Evolutionary conservation across 2,329 filamentous ascomycete genomes (phyloP).

Genomic region (Teratosphaeria epicoccoides): DNA sequence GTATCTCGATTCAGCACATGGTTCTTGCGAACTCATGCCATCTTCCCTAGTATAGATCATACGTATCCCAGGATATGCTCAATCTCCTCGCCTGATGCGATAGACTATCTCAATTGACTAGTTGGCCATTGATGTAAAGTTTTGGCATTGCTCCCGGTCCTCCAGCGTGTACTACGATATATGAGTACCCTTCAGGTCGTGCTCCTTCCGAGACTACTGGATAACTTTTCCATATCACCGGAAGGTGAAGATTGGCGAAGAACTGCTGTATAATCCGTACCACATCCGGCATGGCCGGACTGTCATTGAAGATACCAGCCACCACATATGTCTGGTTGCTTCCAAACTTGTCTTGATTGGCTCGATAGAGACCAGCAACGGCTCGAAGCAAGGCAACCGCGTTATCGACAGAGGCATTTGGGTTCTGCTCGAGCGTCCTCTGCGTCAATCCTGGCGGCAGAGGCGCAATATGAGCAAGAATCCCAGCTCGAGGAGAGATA

Average conservation of each 20-base stretch:
- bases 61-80: background rate
- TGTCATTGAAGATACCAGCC: background rate
- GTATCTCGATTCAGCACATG: background rate
- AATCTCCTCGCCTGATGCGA: background rate
- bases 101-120: background rate
- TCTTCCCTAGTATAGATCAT: background rate
- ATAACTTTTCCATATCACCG: background rate
- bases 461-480: slow-evolving; percentile 2
- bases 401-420: background rate
- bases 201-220: background rate
- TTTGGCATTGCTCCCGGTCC: background rate
- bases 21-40: background rate
- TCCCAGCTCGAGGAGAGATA: slow-evolving; percentile 2
- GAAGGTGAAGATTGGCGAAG: background rate
- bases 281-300: background rate
- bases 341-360: background rate
- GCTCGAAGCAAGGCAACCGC: background rate
- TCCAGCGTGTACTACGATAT: background rate
- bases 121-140: background rate
- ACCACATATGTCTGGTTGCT: background rate
- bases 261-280: background rate
- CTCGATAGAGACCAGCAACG: background rate
- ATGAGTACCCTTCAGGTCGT: background rate
- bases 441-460: background rate
- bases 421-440: background rate